Evolutionary conservation across 2,329 filamentous ascomycete species (phyloP).

Genomic region (Trichoderma breve): DNA sequence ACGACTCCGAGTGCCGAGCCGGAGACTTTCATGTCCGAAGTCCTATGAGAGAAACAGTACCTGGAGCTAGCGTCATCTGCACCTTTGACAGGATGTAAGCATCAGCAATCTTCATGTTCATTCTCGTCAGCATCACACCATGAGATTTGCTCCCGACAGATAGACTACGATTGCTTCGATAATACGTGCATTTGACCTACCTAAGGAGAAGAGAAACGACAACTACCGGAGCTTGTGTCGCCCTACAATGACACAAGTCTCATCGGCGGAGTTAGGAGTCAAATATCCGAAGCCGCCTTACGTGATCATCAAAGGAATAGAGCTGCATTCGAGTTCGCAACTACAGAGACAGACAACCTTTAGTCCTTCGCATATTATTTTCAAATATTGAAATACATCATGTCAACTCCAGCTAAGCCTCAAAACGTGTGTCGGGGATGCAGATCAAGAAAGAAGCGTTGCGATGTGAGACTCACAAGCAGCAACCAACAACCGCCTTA

Average conservation of each 20-base stretch:
- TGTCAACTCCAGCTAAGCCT: slow-evolving; percentile 27
- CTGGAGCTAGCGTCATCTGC: not conserved
- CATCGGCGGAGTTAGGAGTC: slow-evolving; percentile 5
- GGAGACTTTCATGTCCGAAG: not conserved
- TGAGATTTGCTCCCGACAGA: too few species aligned
- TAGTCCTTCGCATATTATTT: not conserved
- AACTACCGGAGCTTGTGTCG: not conserved
- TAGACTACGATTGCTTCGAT: not conserved
- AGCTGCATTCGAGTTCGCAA: not conserved
- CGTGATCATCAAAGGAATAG: not conserved
- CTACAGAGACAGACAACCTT: not conserved
- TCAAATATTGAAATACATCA: not conserved
- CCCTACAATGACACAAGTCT: not conserved
- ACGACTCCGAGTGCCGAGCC: not conserved
- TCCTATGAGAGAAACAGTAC: not conserved
- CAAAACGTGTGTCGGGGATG: slow-evolving; percentile 29
- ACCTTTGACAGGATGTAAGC: not conserved
- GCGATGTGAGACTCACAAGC: slow-evolving; percentile 22
- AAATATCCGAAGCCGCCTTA: slow-evolving; percentile 4
- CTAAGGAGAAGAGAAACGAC: not conserved
- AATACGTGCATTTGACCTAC: not conserved
- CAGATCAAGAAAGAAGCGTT: slow-evolving; percentile 30
- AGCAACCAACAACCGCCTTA: not conserved
- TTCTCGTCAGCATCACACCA: not conserved
- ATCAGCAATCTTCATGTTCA: not conserved